Evolutionary conservation across 2,329 filamentous ascomycete genomes (phyloP).

Genomic region (Fusarium domesticum): DNA sequence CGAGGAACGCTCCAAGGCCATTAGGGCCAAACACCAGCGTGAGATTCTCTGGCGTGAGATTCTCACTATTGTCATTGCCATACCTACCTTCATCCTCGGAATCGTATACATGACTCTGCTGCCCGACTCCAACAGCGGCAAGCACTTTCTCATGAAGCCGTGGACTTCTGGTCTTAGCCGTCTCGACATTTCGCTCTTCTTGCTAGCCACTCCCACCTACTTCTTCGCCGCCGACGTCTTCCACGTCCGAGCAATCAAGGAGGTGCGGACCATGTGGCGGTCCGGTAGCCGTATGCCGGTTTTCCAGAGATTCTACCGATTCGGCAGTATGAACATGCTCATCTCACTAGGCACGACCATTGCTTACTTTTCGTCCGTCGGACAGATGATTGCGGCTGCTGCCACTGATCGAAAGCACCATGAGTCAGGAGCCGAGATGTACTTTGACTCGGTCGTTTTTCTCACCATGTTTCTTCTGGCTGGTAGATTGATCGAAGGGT

Average conservation of each 20-base stretch:
- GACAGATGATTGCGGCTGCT: constrained; percentile 66
- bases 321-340: constrained; percentile 94
- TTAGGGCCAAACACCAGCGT: constrained; percentile 67
- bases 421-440: constrained; percentile 48
- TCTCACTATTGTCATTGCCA: constrained; percentile 65
- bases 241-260: constrained; percentile 74
- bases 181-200: constrained; percentile 74
- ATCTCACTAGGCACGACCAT: constrained; percentile 86
- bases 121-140: constrained; percentile 51
- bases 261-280: constrained; percentile 74
- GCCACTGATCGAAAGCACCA: constrained; percentile 33
- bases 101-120: constrained; percentile 90
- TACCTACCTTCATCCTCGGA: constrained; percentile 83
- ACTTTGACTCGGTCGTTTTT: constrained; percentile 93
- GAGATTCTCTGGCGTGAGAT: constrained; percentile 68
- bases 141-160: constrained; percentile 65
- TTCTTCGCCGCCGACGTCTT: constrained; percentile 84
- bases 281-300: constrained; percentile 70
- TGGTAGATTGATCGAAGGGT: constrained; percentile 76
- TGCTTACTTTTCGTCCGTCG: constrained; percentile 79
- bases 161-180: constrained; percentile 72
- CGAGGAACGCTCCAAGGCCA: constrained; percentile 73
- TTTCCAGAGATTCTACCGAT: constrained; percentile 77
- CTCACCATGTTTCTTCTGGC: constrained; percentile 81
- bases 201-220: constrained; percentile 82